Base-by-base conservation (phyloP, 768 basidiomycete genomes). In the Boletus huronensis region DNA sequence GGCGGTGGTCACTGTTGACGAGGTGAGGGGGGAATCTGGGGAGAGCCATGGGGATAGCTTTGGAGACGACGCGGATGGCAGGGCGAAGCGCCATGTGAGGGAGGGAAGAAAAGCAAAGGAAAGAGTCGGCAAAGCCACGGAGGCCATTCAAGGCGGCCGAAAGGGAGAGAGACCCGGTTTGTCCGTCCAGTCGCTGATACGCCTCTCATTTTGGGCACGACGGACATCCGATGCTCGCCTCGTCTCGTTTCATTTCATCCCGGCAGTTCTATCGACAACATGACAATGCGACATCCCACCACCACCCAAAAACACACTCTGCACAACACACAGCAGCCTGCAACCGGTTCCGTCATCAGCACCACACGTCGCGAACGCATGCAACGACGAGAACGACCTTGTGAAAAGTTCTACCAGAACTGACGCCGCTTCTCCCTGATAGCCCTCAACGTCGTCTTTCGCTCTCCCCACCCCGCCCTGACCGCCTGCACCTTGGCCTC, bases 381-480 rank as follows among this genome's bases (percentile, higher is more conserved):
- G 10, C 3, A 43, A 1, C 28, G 42, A 44, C 2, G 36, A 48
- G 19, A 40, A 45, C 43, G 29, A 62, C 75, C 53, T 39, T 7
- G 16, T 19, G 10, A 19, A 5, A 17, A n/a, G n/a, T n/a, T 25
- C 45, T 77, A 93, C 90, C 90, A 93, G 64, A 85, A 78, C 66
- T 83, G 79, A 60, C 80, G 81, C 59, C 89, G 78, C 70, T 85
- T 88, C 65, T 75, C 76, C 60, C 78, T 72, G 47, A 91, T 82
- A n/a, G 84, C 85, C 68, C 75, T 77, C 5, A 80, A 75, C 52
- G 85, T 73, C 40, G 77, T 61, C 70, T 84, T 85, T 65, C 79
- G 79, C 71, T 90, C 86, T 23, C 88, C 85, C 90, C 91, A 92
- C 56, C 75, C 74, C 26, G 73, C 79, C 58, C 82, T 75, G 29